These are phyloP conservation scores for Chlorella sp. DNA, from an alignment of 139 green algal genomes.

Conservation along the genomic window DNA sequence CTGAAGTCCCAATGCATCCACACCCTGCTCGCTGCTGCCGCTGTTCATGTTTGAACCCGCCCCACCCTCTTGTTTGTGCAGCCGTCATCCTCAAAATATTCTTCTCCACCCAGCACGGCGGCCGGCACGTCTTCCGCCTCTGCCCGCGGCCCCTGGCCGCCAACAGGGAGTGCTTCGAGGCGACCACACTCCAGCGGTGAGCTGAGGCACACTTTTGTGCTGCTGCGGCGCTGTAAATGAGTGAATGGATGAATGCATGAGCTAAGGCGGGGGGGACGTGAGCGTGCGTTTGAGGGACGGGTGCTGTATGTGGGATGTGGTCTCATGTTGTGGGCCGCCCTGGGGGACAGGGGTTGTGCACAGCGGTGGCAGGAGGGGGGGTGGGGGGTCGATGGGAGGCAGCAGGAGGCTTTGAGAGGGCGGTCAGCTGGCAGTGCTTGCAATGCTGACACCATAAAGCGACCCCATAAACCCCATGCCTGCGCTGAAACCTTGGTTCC, in stretches of 20 bases:
- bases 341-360: too few species aligned
- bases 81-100: slow-evolving; percentile 49
- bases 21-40: too few species aligned
- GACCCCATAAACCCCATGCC: too few species aligned
- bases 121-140: slow-evolving; percentile 24
- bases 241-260: too few species aligned
- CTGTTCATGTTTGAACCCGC: neutral
- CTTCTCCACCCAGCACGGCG: slow-evolving; percentile 15
- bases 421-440: too few species aligned
- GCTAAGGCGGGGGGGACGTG: too few species aligned
- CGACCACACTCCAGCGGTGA: neutral
- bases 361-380: neutral
- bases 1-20: neutral
- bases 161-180: neutral
- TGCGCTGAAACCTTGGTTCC: neutral
- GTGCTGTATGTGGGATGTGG: too few species aligned
- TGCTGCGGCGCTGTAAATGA: neutral
- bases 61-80: neutral
- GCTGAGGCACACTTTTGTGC: too few species aligned
- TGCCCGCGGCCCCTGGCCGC: neutral
- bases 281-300: too few species aligned
- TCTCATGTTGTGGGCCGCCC: too few species aligned
- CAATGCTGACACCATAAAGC: neutral
- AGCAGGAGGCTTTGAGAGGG: too few species aligned
- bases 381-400: too few species aligned